Conservation (phyloP, 768 basidiomycete species). For the Trametes sanguinea region DNA sequence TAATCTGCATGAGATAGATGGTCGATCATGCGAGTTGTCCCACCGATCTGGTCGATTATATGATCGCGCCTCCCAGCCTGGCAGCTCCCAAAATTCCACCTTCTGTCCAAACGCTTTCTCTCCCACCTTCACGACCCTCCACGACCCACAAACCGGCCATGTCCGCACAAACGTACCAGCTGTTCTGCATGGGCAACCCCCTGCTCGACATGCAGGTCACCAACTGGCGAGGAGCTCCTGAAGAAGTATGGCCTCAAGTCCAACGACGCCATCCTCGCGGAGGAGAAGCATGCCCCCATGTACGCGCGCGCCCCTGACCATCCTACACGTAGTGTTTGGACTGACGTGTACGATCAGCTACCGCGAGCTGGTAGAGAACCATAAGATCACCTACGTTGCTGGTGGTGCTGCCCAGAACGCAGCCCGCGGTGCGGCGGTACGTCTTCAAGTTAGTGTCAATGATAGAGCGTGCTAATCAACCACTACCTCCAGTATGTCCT, state of each 20-base stretch:
- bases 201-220: slow-evolving; percentile 94
- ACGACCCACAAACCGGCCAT: slow-evolving; percentile 28
- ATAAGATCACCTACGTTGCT: slow-evolving; percentile 87
- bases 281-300: slow-evolving; percentile 87
- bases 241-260: slow-evolving; percentile 89
- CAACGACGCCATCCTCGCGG: slow-evolving; percentile 95
- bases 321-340: not conserved
- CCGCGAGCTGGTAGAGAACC: slow-evolving; percentile 76
- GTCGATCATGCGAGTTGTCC: not conserved
- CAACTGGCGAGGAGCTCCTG: slow-evolving; percentile 79
- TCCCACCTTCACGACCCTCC: slow-evolving; percentile 8
- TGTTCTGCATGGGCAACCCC: slow-evolving; percentile 95
- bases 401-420: slow-evolving; percentile 98
- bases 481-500: slow-evolving; percentile 72
- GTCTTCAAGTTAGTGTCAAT: slow-evolving; percentile 31
- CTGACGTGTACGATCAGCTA: slow-evolving; percentile 55
- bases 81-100: slow-evolving; percentile 9
- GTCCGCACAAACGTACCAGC: slow-evolving; percentile 52
- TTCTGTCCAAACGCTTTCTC: not conserved
- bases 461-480: not conserved
- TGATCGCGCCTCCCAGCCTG: not conserved
- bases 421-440: slow-evolving; percentile 92
- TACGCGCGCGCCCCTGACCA: slow-evolving; percentile 39
- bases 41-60: slow-evolving; percentile 15
- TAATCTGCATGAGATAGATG: not conserved